Conservation (phyloP, 805 yeast genomes). For the Cyberlindnera petersonii region DNA sequence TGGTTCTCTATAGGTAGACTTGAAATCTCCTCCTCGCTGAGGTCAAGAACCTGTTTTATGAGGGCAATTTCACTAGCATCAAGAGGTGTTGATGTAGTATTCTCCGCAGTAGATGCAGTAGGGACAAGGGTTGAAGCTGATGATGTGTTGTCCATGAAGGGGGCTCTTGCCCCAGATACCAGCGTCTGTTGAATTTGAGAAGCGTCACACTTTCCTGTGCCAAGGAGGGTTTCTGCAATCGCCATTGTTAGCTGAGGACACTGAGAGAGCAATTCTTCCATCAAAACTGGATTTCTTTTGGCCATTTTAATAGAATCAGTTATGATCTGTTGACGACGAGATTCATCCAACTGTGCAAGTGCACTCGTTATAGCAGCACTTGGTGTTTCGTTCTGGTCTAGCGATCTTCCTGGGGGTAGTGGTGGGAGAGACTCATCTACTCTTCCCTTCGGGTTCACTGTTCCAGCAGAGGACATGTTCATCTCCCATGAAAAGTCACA, state of each 20-base stretch:
- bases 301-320: constrained; percentile 60
- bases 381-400: constrained; percentile 29
- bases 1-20: constrained; percentile 50
- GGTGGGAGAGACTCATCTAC: constrained; percentile 37
- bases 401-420: constrained; percentile 51
- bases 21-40: constrained; percentile 48
- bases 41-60: constrained; percentile 47
- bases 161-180: constrained; percentile 9
- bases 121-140: neutral
- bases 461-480: constrained; percentile 16
- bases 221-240: constrained; percentile 65
- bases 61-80: constrained; percentile 41
- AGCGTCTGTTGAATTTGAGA: constrained; percentile 37
- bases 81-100: constrained; percentile 14
- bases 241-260: constrained; percentile 85
- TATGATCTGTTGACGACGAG: constrained; percentile 45
- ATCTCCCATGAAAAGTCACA: constrained; percentile 70
- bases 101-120: neutral
- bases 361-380: constrained; percentile 42
- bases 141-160: neutral
- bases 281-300: constrained; percentile 49
- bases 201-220: constrained; percentile 10
- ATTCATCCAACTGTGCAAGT: constrained; percentile 43
- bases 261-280: constrained; percentile 55
- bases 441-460: constrained; percentile 2